phyloP scores from a whole-genome alignment of 202 grass and related monocot genomes.

The Setaria viridis region DNA sequence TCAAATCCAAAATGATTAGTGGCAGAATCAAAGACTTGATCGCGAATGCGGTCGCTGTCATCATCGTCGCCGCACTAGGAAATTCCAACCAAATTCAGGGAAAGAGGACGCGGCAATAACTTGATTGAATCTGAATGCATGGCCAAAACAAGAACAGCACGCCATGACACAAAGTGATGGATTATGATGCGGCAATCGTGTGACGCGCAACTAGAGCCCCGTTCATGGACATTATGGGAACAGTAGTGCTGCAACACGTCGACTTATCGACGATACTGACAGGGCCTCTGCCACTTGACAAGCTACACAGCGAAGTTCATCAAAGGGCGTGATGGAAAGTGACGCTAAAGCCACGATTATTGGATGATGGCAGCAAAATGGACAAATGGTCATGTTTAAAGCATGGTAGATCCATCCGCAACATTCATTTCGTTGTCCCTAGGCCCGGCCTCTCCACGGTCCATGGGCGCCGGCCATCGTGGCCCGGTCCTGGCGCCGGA shows the following conservation, averaged over 20 bases:
- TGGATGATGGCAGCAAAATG: background rate
- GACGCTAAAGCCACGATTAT: constrained; percentile 1
- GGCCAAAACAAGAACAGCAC: background rate
- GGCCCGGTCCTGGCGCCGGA: constrained; percentile 51
- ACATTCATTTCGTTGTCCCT: background rate
- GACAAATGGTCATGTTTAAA: background rate
- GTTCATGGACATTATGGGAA: constrained; percentile 11
- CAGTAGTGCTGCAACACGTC: background rate
- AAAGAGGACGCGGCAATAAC: too few relatives aligned
- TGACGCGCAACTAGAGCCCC: background rate
- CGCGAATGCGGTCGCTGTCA: too few relatives aligned
- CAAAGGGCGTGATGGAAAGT: background rate
- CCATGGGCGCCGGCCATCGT: constrained; percentile 39
- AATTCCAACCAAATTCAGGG: constrained; percentile 19
- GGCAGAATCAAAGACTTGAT: background rate
- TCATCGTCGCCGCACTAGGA: background rate
- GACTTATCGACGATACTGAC: background rate
- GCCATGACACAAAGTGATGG: background rate
- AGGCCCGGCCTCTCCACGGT: background rate
- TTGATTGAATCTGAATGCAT: background rate
- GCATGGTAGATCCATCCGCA: background rate
- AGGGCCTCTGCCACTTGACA: background rate
- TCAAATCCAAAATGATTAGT: constrained; percentile 3
- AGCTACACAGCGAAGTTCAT: constrained; percentile 29
- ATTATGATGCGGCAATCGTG: background rate